Percentiles rank a stretch among this genome's conserved stretches.
Evolutionary conservation across 2,329 filamentous ascomycete genomes (phyloP).

Genomic region (Berkeleyomyces basicola): DNA sequence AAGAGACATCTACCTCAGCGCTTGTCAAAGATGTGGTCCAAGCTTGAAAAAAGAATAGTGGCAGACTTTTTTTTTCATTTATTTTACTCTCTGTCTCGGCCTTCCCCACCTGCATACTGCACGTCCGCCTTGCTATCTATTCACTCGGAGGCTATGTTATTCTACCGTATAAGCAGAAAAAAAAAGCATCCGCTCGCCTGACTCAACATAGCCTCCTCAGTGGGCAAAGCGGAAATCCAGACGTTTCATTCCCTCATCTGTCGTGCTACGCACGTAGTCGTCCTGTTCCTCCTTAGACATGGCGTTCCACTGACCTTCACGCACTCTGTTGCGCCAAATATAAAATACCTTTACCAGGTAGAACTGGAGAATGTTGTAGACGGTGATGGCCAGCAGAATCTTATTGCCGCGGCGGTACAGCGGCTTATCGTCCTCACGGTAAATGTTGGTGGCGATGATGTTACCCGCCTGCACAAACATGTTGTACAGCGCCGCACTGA

Average conservation of each 20-base stretch:
- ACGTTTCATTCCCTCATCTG: slow-evolving; percentile 36
- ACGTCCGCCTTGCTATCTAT: too few species aligned
- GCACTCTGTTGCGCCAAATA: slow-evolving; percentile 29
- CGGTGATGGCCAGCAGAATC: slow-evolving; percentile 30
- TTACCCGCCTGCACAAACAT: slow-evolving; percentile 29
- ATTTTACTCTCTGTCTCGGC: too few species aligned
- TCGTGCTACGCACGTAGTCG: slow-evolving; percentile 31
- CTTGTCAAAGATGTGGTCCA: too few species aligned
- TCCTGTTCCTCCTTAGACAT: slow-evolving; percentile 30
- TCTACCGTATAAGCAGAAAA: not conserved
- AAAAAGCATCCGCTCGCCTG: not conserved
- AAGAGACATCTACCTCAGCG: too few species aligned
- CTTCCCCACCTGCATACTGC: too few species aligned
- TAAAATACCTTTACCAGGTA: slow-evolving; percentile 30
- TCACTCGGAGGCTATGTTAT: too few species aligned
- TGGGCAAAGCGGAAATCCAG: slow-evolving; percentile 37
- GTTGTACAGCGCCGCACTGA: slow-evolving; percentile 33
- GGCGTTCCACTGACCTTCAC: slow-evolving; percentile 27
- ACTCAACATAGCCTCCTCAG: slow-evolving; percentile 17
- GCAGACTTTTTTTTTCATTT: too few species aligned
- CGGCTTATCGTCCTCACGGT: slow-evolving; percentile 37
- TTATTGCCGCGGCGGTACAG: slow-evolving; percentile 34
- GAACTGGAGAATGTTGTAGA: slow-evolving; percentile 31
- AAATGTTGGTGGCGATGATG: slow-evolving; percentile 33
- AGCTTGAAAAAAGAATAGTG: too few species aligned